Percentiles rank a stretch among this genome's conserved stretches.
phyloP scores from a whole-genome alignment of 2,329 filamentous ascomycete species.

The Phoma sp. region DNA sequence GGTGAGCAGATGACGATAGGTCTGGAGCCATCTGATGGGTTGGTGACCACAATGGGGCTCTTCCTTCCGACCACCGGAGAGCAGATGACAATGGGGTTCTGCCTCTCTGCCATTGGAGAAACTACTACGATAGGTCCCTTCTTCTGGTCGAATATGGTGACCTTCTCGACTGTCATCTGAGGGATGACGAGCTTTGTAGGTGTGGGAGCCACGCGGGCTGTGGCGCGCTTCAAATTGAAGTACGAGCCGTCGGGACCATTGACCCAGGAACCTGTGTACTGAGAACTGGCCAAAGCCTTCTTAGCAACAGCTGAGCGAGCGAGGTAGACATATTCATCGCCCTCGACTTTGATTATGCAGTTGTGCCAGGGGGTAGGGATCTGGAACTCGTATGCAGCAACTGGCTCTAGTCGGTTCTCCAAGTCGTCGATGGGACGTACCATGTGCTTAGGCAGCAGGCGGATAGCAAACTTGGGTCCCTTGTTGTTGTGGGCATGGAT shows the following conservation, averaged over 20 bases:
- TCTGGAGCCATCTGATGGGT: constrained; percentile 22
- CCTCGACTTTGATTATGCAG: constrained; percentile 45
- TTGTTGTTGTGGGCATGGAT: constrained; percentile 55
- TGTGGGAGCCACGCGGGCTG: constrained; percentile 3
- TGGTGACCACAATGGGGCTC: constrained; percentile 27
- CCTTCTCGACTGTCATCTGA: constrained; percentile 20
- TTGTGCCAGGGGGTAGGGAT: constrained; percentile 56
- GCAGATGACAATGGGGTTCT: constrained; percentile 32
- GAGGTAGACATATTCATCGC: constrained; percentile 37
- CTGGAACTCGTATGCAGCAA: constrained; percentile 38
- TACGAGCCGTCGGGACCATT: constrained; percentile 34
- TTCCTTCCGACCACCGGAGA: constrained; percentile 33
- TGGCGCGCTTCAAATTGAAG: constrained; percentile 31
- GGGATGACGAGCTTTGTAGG: constrained; percentile 22
- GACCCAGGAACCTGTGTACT: constrained; percentile 36
- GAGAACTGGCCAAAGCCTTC: constrained; percentile 26
- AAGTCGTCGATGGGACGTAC: constrained; percentile 44
- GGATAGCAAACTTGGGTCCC: constrained; percentile 53
- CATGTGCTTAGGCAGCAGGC: constrained; percentile 44
- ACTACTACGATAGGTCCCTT: constrained; percentile 29
- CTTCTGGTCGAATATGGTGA: constrained; percentile 31
- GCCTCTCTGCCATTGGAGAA: constrained; percentile 29
- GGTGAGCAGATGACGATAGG: constrained; percentile 33
- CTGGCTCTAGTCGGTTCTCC: constrained; percentile 33
- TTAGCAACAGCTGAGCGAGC: constrained; percentile 34